Evolutionary conservation across 805 yeast species (phyloP), one percentile per base, ranked within the genome.

Genomic region (Wickerhamiella lipophila): DNA sequence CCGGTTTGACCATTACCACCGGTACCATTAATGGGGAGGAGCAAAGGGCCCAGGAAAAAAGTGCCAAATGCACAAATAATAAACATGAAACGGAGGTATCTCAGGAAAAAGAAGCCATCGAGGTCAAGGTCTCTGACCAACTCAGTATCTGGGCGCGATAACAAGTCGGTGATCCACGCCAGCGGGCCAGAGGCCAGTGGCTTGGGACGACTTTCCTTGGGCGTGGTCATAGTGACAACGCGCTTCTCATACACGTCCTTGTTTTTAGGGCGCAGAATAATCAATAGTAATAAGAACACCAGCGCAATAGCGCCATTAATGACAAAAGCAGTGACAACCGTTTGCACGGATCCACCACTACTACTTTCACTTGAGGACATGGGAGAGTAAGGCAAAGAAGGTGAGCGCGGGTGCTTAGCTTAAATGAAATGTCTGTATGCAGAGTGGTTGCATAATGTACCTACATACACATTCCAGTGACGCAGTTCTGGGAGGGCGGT

Each of bases 91-190:
- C 75, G 71, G 25, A 92, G 64, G 60, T 83, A 92, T 55, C 98
- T 72, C 53, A 87, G 66, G 63, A 88, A 89, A 60, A 92, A 80
- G 68, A 84, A 89, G 4, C 96, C 96, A 62, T 89, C 97, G n/a
- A 89, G 62, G 15, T 96, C 97, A 18, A 92, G 81, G 58, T 89
- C 94, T 55, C 81, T 79, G 51, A 89, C 76, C 49, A 88, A 71
- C 59, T 83, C 83, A 43, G 81, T 68, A 49, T 83, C 87, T 0
- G 85, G 76, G 59, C 83, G 79, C 43, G 73, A 66, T 45, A 83
- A 57, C 25, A 89, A 61, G 6, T 80, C 78, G 7, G 64, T 54
- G 9, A 87, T 50, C 97, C 96, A 88, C 27, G 73, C 68, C 60
- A 79, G 64, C 1, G 81, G 71, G 30, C 87, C 92, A 18, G 63